Conservation (phyloP, 345 rosid genomes). For the Hypericum androsaemum region DNA sequence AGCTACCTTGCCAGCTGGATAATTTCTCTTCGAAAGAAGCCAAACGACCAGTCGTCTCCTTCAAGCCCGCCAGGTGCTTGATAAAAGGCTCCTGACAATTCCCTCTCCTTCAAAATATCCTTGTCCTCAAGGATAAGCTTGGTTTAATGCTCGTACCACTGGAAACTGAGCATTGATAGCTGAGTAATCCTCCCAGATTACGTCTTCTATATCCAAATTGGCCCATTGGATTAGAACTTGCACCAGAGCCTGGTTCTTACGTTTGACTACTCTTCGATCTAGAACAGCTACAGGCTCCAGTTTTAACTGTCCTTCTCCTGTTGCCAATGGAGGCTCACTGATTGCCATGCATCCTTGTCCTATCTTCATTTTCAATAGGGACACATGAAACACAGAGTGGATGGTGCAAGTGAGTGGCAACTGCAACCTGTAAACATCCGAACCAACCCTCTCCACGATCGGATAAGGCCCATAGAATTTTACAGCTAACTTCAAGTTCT, state of each 20-base stretch:
- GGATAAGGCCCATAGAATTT: not conserved
- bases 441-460: not conserved
- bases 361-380: not conserved
- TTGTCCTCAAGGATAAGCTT: no score
- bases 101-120: no score
- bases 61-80: no score
- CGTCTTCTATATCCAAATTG: not conserved
- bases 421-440: not conserved
- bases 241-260: not conserved
- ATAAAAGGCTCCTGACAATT: no score
- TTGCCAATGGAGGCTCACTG: not conserved
- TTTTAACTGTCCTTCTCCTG: not conserved
- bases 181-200: not conserved
- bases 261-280: not conserved
- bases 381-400: not conserved
- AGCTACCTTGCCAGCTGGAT: no score
- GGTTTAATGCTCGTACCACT: no score
- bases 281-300: not conserved
- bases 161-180: no score
- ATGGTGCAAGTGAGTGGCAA: not conserved
- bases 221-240: not conserved
- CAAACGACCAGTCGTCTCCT: no score
- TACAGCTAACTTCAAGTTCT: not conserved
- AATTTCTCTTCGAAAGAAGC: no score
- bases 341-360: not conserved